Evolutionary conservation across 768 basidiomycete species (phyloP), one percentile per base, ranked within the genome.

Genomic region (Pleurotus platypus): DNA sequence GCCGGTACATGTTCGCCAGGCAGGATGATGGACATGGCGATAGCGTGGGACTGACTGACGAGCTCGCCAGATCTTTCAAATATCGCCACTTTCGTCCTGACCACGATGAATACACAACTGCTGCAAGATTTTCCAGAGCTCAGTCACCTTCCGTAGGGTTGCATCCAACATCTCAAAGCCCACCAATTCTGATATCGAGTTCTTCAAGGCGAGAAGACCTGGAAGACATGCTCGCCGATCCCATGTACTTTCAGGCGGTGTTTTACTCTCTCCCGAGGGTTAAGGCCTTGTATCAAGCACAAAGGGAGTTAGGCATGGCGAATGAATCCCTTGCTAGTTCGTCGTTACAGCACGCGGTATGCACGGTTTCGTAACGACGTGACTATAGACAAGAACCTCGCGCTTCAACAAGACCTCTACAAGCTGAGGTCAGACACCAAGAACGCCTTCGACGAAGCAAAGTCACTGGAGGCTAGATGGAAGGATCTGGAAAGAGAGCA

Each of bases 401-500:
- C 84, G 8, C 72, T 93, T 11, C 88, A 94, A 67, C 87, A 93
- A 40, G 76, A 75, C 8, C 74, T 98, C 18, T 90, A 92, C 64
- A 75, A 78, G 43, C 73, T 98, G 40, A 77, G 96, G 35, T 76
- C 86, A 2, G 89, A 93, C 60, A 96, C 95, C 0, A 83, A 94
- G 63, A 87, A 86, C 18, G 86, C 91, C 0, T 98, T 96, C 63
- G 87, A 93, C 62, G 83, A 95, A 59, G 93, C 95, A 2, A 90
- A 92, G 67, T 68, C 77, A 15, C 72, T 96, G 22, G 93, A 97
- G 71, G 75, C 78, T 0, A 78, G 90, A 26, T 96, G 94, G 93
- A 86, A 84, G 62, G 90, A 91, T 49, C 66, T 97, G 5, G 93
- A 97, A 58, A 85, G 85, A 62, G 92, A 94, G 64, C 96, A 98